Conservation (phyloP, 257 asterid genomes). For the Coffea canephora region DNA sequence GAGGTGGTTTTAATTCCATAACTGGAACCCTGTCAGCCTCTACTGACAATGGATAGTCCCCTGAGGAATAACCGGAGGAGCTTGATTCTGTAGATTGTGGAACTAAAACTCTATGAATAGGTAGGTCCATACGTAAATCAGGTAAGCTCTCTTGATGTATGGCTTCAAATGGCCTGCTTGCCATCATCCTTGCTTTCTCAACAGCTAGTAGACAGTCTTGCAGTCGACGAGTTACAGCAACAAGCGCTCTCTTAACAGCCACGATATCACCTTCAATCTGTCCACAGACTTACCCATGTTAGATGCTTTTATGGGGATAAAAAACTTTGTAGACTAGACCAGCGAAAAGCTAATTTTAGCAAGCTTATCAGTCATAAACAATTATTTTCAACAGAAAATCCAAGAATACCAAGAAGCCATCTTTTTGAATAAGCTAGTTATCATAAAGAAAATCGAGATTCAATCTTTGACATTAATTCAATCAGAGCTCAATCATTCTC, state of each 20-base stretch:
- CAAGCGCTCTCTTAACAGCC: slow-evolving; percentile 66
- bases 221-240: slow-evolving; percentile 55
- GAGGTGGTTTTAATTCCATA: slow-evolving; percentile 29
- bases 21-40: slow-evolving; percentile 33
- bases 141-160: slow-evolving; percentile 27
- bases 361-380: not conserved
- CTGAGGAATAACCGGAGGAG: slow-evolving; percentile 27
- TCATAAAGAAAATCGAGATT: no score
- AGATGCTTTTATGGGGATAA: not conserved
- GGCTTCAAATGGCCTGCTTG: slow-evolving; percentile 31
- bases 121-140: slow-evolving; percentile 30
- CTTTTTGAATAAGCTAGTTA: not conserved
- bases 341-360: not conserved
- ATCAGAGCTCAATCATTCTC: not conserved
- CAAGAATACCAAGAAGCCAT: not conserved
- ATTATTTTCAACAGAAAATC: not conserved
- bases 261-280: slow-evolving; percentile 27
- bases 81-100: slow-evolving; percentile 37
- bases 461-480: not conserved
- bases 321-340: not conserved
- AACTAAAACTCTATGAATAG: slow-evolving; percentile 37
- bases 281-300: no score
- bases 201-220: slow-evolving; percentile 50
- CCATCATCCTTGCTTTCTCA: slow-evolving; percentile 33
- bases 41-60: slow-evolving; percentile 20